A percentile compares a stretch with the other conserved stretches of the same genome.
Conservation (phyloP, 495 filamentous ascomycete species). For the Daldinia vernicosa region DNA sequence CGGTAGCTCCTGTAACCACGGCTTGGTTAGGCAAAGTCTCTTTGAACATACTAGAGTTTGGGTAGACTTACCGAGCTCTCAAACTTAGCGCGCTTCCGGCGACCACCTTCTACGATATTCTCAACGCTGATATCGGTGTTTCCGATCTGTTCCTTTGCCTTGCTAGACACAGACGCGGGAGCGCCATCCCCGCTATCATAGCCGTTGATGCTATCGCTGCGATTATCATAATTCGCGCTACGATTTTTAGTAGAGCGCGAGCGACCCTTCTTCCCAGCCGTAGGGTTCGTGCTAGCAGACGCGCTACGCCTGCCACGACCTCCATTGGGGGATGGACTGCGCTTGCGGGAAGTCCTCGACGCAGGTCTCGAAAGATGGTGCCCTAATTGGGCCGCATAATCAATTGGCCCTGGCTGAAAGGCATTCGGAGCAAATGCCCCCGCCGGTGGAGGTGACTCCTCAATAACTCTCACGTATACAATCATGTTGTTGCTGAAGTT, state of each 20-base stretch:
- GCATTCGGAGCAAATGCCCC: slow-evolving; percentile 46
- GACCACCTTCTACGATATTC: slow-evolving; percentile 96
- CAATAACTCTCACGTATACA: slow-evolving; percentile 87
- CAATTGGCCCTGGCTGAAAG: slow-evolving; percentile 50
- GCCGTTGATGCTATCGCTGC: slow-evolving; percentile 70
- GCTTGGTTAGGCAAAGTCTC: slow-evolving; percentile 29
- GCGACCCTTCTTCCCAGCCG: slow-evolving; percentile 66
- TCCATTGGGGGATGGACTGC: slow-evolving; percentile 82
- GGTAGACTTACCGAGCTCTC: slow-evolving; percentile 85
- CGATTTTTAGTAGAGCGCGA: slow-evolving; percentile 76
- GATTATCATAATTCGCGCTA: slow-evolving; percentile 69
- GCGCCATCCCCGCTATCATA: slow-evolving; percentile 86
- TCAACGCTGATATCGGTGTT: slow-evolving; percentile 96
- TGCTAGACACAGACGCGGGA: slow-evolving; percentile 75
- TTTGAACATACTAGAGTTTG: slow-evolving; percentile 24
- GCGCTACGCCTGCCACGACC: slow-evolving; percentile 79
- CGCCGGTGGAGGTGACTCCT: slow-evolving; percentile 65
- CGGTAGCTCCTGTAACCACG: slow-evolving; percentile 78
- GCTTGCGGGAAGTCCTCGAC: slow-evolving; percentile 73
- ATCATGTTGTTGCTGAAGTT: slow-evolving; percentile 90
- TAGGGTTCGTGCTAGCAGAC: slow-evolving; percentile 67
- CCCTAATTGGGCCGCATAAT: slow-evolving; percentile 60
- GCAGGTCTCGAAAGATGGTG: slow-evolving; percentile 70
- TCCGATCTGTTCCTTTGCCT: slow-evolving; percentile 81
- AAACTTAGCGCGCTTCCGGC: slow-evolving; percentile 95